Evolutionary conservation across 2,329 filamentous ascomycete species (phyloP).

Genomic region (Coleophoma crateriformis): DNA sequence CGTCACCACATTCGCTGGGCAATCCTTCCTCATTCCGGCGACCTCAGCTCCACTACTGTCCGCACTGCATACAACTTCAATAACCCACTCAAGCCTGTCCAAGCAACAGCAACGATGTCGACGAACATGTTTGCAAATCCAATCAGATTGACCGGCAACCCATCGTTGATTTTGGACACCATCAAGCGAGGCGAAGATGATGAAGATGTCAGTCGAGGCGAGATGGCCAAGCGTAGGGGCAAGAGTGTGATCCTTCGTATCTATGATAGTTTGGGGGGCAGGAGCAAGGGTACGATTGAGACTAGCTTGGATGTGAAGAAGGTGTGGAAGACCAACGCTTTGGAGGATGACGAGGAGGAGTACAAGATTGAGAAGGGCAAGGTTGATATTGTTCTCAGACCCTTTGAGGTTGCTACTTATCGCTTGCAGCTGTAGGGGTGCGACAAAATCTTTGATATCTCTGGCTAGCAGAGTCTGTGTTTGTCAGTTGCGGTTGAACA

Average conservation of each 20-base stretch:
- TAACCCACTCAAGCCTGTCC: conserved; percentile 60
- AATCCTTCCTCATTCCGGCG: conserved; percentile 77
- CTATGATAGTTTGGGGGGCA: conserved; percentile 85
- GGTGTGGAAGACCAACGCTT: conserved; percentile 76
- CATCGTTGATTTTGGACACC: conserved; percentile 74
- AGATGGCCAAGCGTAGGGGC: conserved; percentile 61
- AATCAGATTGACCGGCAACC: conserved; percentile 61
- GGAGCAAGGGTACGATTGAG: conserved; percentile 62
- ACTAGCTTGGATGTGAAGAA: conserved; percentile 67
- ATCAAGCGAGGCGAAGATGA: conserved; percentile 93
- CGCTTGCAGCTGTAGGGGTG: conserved; percentile 50
- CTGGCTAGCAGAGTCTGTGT: too few species aligned
- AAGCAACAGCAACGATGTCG: conserved; percentile 36
- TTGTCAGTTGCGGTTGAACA: too few species aligned
- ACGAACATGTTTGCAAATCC: conserved; percentile 39
- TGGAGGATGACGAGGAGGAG: conserved; percentile 81
- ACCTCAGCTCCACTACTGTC: conserved; percentile 67
- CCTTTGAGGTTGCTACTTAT: conserved; percentile 84
- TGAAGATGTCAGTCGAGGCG: conserved; percentile 61
- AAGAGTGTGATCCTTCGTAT: conserved; percentile 77
- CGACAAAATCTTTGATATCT: too few species aligned
- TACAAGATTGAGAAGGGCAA: conserved; percentile 39
- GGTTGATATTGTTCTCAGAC: conserved; percentile 61
- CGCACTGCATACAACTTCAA: conserved; percentile 88
- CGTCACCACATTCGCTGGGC: conserved; percentile 83